These are phyloP conservation scores for Venturiaceae sp. DNA, from an alignment of 2,329 filamentous ascomycete species.

Conservation along the genomic window DNA sequence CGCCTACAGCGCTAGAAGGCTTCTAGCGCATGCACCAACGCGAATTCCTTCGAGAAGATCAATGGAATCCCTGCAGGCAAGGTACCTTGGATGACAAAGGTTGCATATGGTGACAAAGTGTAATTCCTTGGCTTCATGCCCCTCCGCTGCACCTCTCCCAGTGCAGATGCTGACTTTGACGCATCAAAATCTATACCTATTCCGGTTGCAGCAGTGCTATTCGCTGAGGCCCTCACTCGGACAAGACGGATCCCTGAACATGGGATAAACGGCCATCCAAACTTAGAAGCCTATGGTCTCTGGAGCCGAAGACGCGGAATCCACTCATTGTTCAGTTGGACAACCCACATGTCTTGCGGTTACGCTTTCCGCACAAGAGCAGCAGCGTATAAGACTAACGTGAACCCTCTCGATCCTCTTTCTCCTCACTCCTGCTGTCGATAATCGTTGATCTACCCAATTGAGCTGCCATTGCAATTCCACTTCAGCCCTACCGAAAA, in stretches of 20 bases:
- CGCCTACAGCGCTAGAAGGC: neutral
- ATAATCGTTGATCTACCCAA: neutral
- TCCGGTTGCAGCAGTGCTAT: neutral
- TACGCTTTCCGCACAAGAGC: neutral
- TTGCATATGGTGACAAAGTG: neutral
- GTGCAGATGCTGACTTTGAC: slow-evolving; percentile 1
- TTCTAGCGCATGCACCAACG: neutral
- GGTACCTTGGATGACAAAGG: slow-evolving; percentile 1
- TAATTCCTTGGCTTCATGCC: neutral
- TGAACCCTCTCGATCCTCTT: neutral
- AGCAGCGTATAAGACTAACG: neutral
- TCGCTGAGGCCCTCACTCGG: neutral
- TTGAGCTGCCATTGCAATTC: neutral
- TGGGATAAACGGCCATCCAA: neutral
- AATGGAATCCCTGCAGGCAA: neutral
- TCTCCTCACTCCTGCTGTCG: neutral
- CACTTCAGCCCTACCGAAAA: neutral
- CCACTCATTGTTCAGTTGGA: neutral
- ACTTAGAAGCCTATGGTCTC: neutral
- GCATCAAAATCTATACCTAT: neutral
- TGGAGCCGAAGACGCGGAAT: neutral
- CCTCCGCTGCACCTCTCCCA: neutral
- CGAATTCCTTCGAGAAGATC: neutral
- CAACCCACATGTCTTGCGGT: slow-evolving; percentile 2
- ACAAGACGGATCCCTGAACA: slow-evolving; percentile 1